phyloP scores from a whole-genome alignment of 2,329 filamentous ascomycete species.

The Scleromitrula shiraiana region DNA sequence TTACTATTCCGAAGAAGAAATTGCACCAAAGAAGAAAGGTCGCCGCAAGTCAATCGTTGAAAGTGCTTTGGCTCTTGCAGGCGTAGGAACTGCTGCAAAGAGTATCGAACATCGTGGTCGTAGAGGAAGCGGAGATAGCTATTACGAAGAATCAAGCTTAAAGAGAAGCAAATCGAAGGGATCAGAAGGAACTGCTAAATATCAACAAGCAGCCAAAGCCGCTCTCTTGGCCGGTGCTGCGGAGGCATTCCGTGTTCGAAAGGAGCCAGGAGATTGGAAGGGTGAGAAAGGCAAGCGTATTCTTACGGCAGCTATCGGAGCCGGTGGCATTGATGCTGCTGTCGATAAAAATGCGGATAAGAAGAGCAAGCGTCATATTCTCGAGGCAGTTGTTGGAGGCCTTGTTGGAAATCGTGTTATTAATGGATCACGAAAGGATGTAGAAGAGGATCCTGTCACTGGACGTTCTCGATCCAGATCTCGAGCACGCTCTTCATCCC shows the following conservation, averaged over 20 bases:
- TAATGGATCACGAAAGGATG: slow-evolving; percentile 66
- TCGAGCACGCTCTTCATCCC: slow-evolving; percentile 49
- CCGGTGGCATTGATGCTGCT: slow-evolving; percentile 76
- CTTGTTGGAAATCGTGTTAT: slow-evolving; percentile 78
- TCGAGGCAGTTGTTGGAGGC: slow-evolving; percentile 83
- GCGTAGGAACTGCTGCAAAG: slow-evolving; percentile 49
- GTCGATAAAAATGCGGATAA: slow-evolving; percentile 57
- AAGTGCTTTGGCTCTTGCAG: slow-evolving; percentile 53
- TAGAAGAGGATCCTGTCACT: slow-evolving; percentile 36
- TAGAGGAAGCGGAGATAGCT: slow-evolving; percentile 32
- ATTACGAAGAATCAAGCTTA: slow-evolving; percentile 39
- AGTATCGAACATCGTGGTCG: slow-evolving; percentile 32
- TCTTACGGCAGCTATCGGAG: slow-evolving; percentile 77
- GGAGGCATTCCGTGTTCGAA: slow-evolving; percentile 85
- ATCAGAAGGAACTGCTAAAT: slow-evolving; percentile 48
- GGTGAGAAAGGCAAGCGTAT: slow-evolving; percentile 89
- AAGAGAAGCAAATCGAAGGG: slow-evolving; percentile 47
- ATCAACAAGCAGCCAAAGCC: slow-evolving; percentile 83
- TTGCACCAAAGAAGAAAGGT: slow-evolving; percentile 41
- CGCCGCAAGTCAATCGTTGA: slow-evolving; percentile 58
- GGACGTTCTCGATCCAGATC: slow-evolving; percentile 64
- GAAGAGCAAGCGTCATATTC: slow-evolving; percentile 74
- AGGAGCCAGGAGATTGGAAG: slow-evolving; percentile 81
- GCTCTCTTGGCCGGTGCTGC: slow-evolving; percentile 84
- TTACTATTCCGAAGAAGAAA: slow-evolving; percentile 45